phyloP scores from a whole-genome alignment of 306 rosid genomes.

The Senna siamea region DNA sequence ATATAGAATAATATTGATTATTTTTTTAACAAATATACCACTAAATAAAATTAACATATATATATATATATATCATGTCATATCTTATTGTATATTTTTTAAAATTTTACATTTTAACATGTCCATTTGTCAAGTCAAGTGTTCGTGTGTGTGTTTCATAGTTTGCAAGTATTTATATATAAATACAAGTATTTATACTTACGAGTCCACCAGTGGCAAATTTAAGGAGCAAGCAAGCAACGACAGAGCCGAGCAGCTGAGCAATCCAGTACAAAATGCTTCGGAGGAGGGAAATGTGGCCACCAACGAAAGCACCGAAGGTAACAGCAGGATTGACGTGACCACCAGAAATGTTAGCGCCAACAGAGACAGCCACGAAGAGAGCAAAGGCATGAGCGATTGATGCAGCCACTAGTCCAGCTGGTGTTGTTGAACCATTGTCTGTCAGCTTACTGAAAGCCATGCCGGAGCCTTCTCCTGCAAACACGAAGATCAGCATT shows the following conservation, averaged over 20 bases:
- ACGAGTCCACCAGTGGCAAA: constrained; percentile 69
- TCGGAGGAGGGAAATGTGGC: constrained; percentile 58
- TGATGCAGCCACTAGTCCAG: constrained; percentile 64
- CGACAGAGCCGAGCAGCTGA: constrained; percentile 68
- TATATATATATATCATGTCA: too few relatives aligned
- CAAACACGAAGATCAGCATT: constrained; percentile 71
- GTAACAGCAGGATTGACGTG: constrained; percentile 75
- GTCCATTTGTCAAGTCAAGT: too few relatives aligned
- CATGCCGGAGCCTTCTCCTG: constrained; percentile 72
- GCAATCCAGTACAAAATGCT: constrained; percentile 68
- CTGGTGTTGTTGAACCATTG: constrained; percentile 59
- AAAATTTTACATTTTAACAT: too few relatives aligned
- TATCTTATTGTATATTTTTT: too few relatives aligned
- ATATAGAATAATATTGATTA: too few relatives aligned
- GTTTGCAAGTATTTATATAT: too few relatives aligned
- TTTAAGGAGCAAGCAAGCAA: constrained; percentile 76
- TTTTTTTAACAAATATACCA: too few relatives aligned
- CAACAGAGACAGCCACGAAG: constrained; percentile 69
- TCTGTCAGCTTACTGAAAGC: constrained; percentile 68
- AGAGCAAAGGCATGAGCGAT: constrained; percentile 71
- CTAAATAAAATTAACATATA: too few relatives aligned
- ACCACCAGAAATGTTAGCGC: constrained; percentile 75
- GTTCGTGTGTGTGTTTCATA: too few relatives aligned
- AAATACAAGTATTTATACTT: too few relatives aligned
- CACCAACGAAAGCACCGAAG: constrained; percentile 67